Percentiles rank a stretch among this genome's conserved stretches.
Evolutionary conservation across 768 basidiomycete genomes (phyloP).

Genomic region (Mycena filopes): DNA sequence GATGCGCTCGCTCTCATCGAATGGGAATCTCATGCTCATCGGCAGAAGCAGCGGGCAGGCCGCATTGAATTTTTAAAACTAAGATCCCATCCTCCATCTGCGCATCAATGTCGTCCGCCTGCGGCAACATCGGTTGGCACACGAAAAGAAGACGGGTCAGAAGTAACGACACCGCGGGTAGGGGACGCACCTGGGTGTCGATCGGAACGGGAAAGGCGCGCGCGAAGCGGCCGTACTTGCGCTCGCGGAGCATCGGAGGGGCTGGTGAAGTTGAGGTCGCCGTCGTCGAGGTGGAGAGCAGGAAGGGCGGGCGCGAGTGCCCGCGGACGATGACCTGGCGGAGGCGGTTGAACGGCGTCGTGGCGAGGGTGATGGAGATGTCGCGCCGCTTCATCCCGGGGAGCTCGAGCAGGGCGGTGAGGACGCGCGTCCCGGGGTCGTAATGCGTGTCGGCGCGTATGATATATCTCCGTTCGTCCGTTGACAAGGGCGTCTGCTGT

Average conservation of each 20-base stretch:
- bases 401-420: constrained; percentile 74
- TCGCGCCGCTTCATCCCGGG: constrained; percentile 73
- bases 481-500: constrained; percentile 13
- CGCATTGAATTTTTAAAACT: constrained; percentile 63
- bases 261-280: background rate
- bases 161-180: constrained; percentile 26
- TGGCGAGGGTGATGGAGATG: constrained; percentile 67
- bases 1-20: constrained; percentile 46
- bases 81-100: constrained; percentile 72
- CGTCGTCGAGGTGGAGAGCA: constrained; percentile 20
- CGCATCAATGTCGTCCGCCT: constrained; percentile 66
- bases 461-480: constrained; percentile 45
- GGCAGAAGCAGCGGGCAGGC: constrained; percentile 54
- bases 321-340: constrained; percentile 71
- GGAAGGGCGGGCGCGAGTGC: constrained; percentile 52
- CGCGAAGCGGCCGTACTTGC: constrained; percentile 61
- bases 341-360: constrained; percentile 68
- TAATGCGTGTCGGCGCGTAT: constrained; percentile 74
- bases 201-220: constrained; percentile 65
- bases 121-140: constrained; percentile 28
- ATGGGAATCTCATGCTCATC: constrained; percentile 63
- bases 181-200: constrained; percentile 62
- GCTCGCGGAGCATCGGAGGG: constrained; percentile 47
- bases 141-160: constrained; percentile 33
- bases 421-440: constrained; percentile 57